Evolutionary conservation across 208 protist species (phyloP), one percentile per base, ranked within the genome.

Genomic region (Crithidia thermophila): DNA sequence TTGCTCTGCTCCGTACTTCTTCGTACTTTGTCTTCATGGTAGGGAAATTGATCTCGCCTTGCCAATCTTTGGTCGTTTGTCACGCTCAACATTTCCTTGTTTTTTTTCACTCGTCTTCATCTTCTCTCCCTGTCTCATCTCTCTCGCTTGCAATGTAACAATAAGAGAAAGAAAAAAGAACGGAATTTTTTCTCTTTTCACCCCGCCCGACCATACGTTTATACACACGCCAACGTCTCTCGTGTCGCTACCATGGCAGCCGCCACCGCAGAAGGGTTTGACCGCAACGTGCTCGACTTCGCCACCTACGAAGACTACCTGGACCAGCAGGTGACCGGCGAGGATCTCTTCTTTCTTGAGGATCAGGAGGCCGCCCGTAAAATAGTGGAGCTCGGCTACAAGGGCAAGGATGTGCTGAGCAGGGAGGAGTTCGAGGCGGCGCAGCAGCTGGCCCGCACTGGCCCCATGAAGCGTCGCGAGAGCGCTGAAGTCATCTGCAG

Each of bases 371-470:
- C 98, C 2, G 98, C 98, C 0, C 80, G 98, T 20, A 78, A 90
- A 45, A 94, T 99, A 13, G 97, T 99, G 20, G 98, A 99, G 83
- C 88, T 99, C 7, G 98, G 97, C 36, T 99, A 98, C 80, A 97
- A 98, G 46, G 88, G 90, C 36, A 94, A 96, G 28, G 87, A 95
- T 67, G 87, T 97, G 39, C 85, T 98, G 46, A 92, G 81, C 49
- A 85, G 92, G 5, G 85, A 96, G 33, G 86, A 96, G 77, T 97
- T 97, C 46, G 91, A 96, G 75, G 88, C 83, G 11, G 82, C 85
- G 8, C 85, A 91, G 30, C 69, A 91, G 61, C 77, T 93, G 23
- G 86, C 85, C 0, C 72, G 92, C 1, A 85, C 84, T 14, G 90
- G 88, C 0, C 87, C 86, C 31, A 77, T 92, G 40, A 95, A 93